Percentiles rank a stretch among this genome's conserved stretches.
phyloP scores from a whole-genome alignment of 495 filamentous ascomycete species.

The Chlorociboria aeruginascens region DNA sequence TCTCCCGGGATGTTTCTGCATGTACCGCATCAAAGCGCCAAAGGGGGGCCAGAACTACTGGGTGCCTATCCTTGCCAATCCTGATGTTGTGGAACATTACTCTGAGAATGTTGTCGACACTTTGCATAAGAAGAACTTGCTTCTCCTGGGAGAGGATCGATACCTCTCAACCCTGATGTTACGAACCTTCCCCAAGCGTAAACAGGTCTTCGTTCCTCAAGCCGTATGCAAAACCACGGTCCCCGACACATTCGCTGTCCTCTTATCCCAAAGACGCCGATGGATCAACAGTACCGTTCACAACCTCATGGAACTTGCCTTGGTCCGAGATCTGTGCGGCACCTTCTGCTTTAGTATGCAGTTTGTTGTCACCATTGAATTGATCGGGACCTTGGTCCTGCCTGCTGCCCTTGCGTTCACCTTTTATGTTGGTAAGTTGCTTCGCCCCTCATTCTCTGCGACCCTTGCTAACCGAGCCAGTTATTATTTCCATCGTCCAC shows the following conservation, averaged over 20 bases:
- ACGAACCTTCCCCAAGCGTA: conserved; percentile 96
- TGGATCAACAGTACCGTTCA: conserved; percentile 99
- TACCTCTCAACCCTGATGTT: conserved; percentile 97
- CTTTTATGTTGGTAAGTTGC: conserved; percentile 74
- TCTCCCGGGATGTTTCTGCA: conserved; percentile 98
- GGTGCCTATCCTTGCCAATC: conserved; percentile 98
- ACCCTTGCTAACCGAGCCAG: conserved; percentile 28
- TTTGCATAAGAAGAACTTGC: conserved; percentile 93
- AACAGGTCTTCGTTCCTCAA: conserved; percentile 96
- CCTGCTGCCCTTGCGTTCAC: conserved; percentile 96
- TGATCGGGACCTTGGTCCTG: conserved; percentile 87
- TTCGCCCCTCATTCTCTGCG: background rate
- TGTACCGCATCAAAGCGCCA: conserved; percentile 99
- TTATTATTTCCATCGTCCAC: conserved; percentile 74
- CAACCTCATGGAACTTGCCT: conserved; percentile 93
- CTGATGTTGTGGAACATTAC: conserved; percentile 97
- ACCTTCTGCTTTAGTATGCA: conserved; percentile 99
- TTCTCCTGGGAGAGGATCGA: conserved; percentile 92
- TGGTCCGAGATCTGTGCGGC: conserved; percentile 92
- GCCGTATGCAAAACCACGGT: conserved; percentile 98
- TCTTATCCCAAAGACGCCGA: conserved; percentile 85
- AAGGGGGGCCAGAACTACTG: conserved; percentile 99
- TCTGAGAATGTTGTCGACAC: conserved; percentile 99
- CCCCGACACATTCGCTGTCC: conserved; percentile 82
- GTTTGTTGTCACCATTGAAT: conserved; percentile 92